Evolutionary conservation across 768 basidiomycete species (phyloP), one percentile per base, ranked within the genome.

Genomic region (Pulveroboletus sp.): DNA sequence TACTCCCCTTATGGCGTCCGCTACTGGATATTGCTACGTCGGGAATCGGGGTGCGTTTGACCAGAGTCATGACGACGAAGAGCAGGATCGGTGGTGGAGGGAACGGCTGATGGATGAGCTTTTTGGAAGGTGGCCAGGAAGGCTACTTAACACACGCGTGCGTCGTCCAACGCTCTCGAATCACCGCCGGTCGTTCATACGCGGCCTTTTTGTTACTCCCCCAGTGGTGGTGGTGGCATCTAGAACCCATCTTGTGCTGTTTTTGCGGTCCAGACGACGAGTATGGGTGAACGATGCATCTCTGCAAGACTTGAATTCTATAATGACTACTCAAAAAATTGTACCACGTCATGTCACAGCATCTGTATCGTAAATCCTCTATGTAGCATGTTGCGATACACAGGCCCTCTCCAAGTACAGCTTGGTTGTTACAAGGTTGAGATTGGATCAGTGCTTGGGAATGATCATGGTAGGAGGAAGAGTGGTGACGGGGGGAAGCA

Each of bases 391-490:
- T 17, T 32, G 51, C 18, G 27, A 27, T 36, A 27, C 27, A 38
- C 27, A 27, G 37, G 21, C 21, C 21, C 37, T 32, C 21, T 48
- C 40, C 46, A 39, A 28, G 37, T 30, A 14, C 17, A 26, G 3
- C 6, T 32, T 32, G 40, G 26, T 40, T 47, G 39, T 54, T 43
- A 32, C 46, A 51, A 33, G 37, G 46, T 36, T 46, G 8, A 31
- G 36, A 18, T 42, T 27, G n/a, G 42, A 37, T 63, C 58, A 62
- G 35, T 51, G 50, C 49, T 57, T 63, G 10, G 86, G 85, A 59
- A 90, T 75, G 36, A 87, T 78, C 95, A 96, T 97, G 6, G 91
- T 90, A 1, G 88, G 86, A 5, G 95, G 95, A 24, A 98, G 77
- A n/a, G 90, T 92, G 21, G 82, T 85, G 60, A 94, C 69, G 28